Percentiles rank a stretch among this genome's conserved stretches.
Conservation (phyloP, 148 eudicot genomes). For the Rhododendron mucronatum region DNA sequence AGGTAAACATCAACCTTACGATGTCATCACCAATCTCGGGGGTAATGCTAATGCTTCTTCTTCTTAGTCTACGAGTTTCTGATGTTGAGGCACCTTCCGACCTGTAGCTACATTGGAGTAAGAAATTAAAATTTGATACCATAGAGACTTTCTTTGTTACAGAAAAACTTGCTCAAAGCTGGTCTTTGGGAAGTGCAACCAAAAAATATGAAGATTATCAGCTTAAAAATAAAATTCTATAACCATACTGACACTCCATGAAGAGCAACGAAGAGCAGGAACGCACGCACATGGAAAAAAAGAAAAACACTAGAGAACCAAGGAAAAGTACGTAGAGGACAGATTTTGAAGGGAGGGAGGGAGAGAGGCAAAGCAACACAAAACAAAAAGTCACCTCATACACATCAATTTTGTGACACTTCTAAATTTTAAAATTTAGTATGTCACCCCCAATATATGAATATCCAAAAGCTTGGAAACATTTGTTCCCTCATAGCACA, state of each 20-base stretch:
- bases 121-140: constrained; percentile 3
- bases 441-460: background rate
- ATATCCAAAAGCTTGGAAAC: background rate
- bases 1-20: constrained; percentile 59
- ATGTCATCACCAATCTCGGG: constrained; percentile 99
- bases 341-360: background rate
- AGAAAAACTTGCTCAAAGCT: background rate
- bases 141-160: background rate
- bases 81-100: constrained; percentile 74
- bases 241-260: background rate
- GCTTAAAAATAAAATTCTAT: background rate
- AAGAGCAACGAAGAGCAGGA: background rate
- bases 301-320: background rate
- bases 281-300: background rate
- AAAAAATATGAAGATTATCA: background rate
- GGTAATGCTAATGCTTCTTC: constrained; percentile 96
- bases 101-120: constrained; percentile 30
- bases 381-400: background rate
- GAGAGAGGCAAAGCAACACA: background rate
- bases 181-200: background rate
- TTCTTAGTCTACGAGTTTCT: constrained; percentile 67
- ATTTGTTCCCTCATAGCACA: background rate
- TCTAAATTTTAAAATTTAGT: background rate
- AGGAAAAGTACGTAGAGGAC: background rate
- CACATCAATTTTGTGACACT: too few species aligned